These are phyloP conservation scores for Mrakia gelida DNA, from an alignment of 768 basidiomycete genomes.

Conservation along the genomic window DNA sequence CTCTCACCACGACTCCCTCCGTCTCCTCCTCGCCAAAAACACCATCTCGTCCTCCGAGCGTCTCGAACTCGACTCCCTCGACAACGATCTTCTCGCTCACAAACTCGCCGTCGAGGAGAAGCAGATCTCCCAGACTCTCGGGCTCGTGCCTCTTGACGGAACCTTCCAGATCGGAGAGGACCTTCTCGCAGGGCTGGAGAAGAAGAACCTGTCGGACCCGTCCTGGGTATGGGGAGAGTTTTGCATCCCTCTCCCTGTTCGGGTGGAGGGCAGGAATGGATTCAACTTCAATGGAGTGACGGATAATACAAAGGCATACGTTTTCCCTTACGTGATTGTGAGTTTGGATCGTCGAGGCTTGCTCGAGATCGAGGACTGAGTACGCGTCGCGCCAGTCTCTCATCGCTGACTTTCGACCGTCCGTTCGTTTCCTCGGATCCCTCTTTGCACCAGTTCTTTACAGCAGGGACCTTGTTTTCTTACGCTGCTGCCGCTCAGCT, in stretches of 20 bases:
- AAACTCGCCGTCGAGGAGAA: not conserved
- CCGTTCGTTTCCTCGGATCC: not conserved
- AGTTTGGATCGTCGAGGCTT: not conserved
- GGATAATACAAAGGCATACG: not conserved
- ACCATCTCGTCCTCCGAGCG: not conserved
- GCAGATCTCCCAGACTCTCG: not conserved
- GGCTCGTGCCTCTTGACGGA: not conserved
- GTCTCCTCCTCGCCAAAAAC: not conserved
- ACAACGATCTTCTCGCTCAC: not conserved
- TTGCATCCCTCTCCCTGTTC: not conserved
- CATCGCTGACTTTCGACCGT: no score
- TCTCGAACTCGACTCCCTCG: not conserved
- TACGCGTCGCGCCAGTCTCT: not conserved
- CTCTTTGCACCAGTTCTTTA: not conserved
- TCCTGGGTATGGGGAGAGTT: not conserved
- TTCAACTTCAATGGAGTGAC: not conserved
- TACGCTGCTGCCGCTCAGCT: not conserved
- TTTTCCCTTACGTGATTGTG: not conserved
- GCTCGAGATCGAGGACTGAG: no score
- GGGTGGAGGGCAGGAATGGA: not conserved
- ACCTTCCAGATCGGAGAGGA: not conserved
- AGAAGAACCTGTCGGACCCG: not conserved
- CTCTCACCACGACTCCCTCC: conserved; percentile 4
- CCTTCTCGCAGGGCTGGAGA: not conserved
- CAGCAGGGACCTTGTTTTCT: not conserved